Base-by-base conservation (phyloP, 352 stramenopile genomes). In the Phytophthora brassicae region DNA sequence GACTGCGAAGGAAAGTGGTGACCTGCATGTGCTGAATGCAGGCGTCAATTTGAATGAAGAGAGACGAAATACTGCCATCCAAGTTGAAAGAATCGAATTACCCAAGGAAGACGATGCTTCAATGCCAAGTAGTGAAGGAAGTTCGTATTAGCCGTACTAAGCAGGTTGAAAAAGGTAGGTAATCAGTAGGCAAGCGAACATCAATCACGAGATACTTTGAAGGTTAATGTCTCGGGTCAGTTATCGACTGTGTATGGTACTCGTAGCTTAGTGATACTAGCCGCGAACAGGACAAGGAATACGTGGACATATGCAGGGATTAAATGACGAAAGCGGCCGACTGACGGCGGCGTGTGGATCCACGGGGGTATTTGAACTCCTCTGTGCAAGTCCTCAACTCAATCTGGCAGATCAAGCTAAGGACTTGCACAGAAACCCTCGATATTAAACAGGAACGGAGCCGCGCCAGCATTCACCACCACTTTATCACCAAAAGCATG, bases 381-480 rank as follows among this genome's bases (percentile, higher is more conserved):
- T 79, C 73, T 82, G 73, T 84, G 75, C 75, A 84, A 84, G 73
- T 65, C 74, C 72, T 72, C 45, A 66, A 57, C 65, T 69, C 53
- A 49, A 69, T 46, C 47, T 26, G 7, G 29, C 22, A 36, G 50
- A 64, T 36, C 47, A 47, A 75, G 59, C 45, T 86, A 89, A 79
- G 70, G 82, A 81, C 84, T 92, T 90, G 82, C 84, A 93, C 86
- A 95, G 69, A 89, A 94, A 88, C 71, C 77, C 64, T 95, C 84
- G 66, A 95, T 82, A 64, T 92, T 81, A 74, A 91, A 94, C 54
- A 68, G 54, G 64, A 93, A 95, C 26, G 81, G 79, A 20, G 75
- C 81, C 42, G 72, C 66, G 33, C 86, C 86, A n/a, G 74, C 68
- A 60, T 95, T 94, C 44, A 95, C 60, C 44, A 84, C 64, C 17